Conservation (phyloP, 495 filamentous ascomycete species). For the Podospora conica region DNA sequence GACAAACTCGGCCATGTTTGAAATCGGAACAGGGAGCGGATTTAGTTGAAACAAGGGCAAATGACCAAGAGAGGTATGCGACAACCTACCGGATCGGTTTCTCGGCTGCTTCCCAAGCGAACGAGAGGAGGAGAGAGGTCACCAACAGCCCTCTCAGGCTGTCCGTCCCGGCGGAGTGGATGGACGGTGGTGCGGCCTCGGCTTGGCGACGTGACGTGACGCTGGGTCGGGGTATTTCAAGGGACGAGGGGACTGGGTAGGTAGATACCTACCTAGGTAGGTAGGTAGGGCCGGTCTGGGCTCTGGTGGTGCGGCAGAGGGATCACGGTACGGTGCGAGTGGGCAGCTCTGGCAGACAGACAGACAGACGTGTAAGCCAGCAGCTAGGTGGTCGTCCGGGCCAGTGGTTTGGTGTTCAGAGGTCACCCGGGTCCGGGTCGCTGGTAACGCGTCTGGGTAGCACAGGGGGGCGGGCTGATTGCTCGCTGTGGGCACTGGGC, state of each 20-base stretch:
- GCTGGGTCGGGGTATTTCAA: not conserved
- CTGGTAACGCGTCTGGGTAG: conserved; percentile 14
- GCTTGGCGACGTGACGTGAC: not conserved
- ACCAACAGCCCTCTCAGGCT: not conserved
- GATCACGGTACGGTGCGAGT: not conserved
- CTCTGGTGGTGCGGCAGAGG: not conserved
- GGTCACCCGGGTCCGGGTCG: conserved; percentile 9
- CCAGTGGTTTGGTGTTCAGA: conserved; percentile 1
- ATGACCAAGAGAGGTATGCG: not conserved
- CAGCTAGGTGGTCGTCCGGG: not conserved
- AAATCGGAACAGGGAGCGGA: conserved; percentile 2
- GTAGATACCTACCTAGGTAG: no score
- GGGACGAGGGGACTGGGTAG: not conserved
- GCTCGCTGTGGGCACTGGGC: not conserved
- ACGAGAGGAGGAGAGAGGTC: not conserved
- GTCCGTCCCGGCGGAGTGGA: not conserved
- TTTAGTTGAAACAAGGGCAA: conserved; percentile 10
- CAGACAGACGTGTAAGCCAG: conserved; percentile 7
- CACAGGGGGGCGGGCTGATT: conserved; percentile 3
- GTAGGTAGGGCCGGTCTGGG: not conserved
- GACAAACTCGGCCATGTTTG: conserved; percentile 4
- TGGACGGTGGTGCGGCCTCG: not conserved
- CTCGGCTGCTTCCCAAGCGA: not conserved
- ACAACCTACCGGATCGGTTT: not conserved
- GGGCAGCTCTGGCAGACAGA: not conserved